Evolutionary conservation across 345 rosid species (phyloP), one percentile per base, ranked within the genome.

Genomic region (Acer negundo): DNA sequence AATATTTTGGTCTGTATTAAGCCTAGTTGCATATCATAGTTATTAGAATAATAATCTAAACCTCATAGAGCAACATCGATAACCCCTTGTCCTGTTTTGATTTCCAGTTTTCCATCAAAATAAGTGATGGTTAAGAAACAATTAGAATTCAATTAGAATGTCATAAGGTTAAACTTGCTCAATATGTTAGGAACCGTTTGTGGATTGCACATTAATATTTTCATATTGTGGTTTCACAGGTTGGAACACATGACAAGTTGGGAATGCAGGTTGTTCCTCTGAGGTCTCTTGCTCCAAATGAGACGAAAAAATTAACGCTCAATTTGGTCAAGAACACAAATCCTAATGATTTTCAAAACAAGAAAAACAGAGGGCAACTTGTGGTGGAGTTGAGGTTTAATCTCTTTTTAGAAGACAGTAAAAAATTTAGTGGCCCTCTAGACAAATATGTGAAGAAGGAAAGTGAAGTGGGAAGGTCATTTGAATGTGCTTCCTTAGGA

Each of bases 181-280:
- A 2, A 56, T 31, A 20, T 59, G 26, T 59, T 59, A 17, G 24
- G 63, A 59, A 22, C 13, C 0, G 24, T 6, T n/a, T 51, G 6
- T 59, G 10, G 17, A 4, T 16, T 24, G 35, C 10, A 6, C 31
- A 15, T 20, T 44, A 46, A 22, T 6, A 38, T 38, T 69, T 61
- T 67, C 28, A 35, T 17, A 55, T 56, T 23, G 7, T 38, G 69
- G 22, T 62, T 40, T 74, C 70, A 59, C 86, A 87, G 90, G 72
- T 87, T 67, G 89, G 93, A 26, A 15, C 83, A 49, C 93, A 87
- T 62, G 86, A 87, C 84, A 85, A 84, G 82, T 66, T 87, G 80
- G 93, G 91, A 53, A 84, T 85, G 86, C 87, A 90, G 71, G 74
- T 81, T 35, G 82, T 87, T 80, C 85, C 90, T n/a, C 75, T 86